Evolutionary conservation across 805 yeast genomes (phyloP).

Genomic region (Saccharomycopsis fodiens): DNA sequence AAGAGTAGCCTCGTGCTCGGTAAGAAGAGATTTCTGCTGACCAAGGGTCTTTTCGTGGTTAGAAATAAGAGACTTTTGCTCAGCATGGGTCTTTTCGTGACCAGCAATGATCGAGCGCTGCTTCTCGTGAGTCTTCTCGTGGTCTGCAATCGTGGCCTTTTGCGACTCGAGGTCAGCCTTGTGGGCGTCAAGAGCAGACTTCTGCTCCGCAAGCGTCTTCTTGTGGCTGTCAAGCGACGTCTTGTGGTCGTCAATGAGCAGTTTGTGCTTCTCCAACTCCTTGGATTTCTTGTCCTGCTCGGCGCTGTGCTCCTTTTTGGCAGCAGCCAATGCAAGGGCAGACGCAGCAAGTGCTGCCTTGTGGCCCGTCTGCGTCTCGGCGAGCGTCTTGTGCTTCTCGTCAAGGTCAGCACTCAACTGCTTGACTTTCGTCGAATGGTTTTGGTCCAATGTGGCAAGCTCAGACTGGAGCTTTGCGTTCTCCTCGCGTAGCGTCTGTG

Average conservation of each 20-base stretch:
- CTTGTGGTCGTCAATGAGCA: not conserved
- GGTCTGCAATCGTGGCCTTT: not conserved
- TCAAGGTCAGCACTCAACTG: not conserved
- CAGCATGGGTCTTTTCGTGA: not conserved
- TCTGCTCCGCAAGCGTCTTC: not conserved
- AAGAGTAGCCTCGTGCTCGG: not conserved
- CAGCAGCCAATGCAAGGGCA: not conserved
- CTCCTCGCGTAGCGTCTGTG: slow-evolving; percentile 1
- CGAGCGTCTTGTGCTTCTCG: not conserved
- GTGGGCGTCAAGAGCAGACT: not conserved
- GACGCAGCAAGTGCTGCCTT: not conserved
- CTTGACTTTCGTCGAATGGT: not conserved
- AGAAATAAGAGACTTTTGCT: not conserved
- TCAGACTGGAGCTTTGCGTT: slow-evolving; percentile 1
- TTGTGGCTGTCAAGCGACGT: not conserved
- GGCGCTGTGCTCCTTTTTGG: not conserved
- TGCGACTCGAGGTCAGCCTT: not conserved
- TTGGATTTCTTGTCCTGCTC: not conserved
- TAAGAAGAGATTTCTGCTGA: not conserved
- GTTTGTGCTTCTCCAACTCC: not conserved
- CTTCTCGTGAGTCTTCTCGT: no score
- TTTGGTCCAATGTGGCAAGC: not conserved
- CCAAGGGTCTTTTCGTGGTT: not conserved
- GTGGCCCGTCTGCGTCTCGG: not conserved
- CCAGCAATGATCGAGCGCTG: not conserved